phyloP scores from a whole-genome alignment of 2,329 filamentous ascomycete genomes.

The Huntiella savannae region DNA sequence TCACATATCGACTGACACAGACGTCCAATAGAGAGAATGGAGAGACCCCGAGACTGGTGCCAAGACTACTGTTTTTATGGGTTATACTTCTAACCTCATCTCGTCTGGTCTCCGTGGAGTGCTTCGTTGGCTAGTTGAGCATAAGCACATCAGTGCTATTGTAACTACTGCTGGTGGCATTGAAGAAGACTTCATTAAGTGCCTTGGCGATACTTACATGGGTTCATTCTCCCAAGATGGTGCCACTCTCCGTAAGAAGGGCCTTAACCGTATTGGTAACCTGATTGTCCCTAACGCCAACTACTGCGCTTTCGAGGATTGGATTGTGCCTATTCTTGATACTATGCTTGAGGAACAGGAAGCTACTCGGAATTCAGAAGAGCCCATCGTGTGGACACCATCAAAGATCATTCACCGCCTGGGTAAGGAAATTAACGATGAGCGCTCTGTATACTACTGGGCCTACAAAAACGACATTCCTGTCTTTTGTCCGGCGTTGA shows the following conservation, averaged over 20 bases:
- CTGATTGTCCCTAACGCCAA: constrained; percentile 91
- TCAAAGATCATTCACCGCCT: constrained; percentile 79
- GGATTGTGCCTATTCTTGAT: constrained; percentile 90
- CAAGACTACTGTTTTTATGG: constrained; percentile 83
- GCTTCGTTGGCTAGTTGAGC: constrained; percentile 78
- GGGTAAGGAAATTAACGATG: constrained; percentile 85
- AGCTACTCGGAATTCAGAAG: constrained; percentile 46
- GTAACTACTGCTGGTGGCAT: constrained; percentile 91
- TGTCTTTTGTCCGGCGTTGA: constrained; percentile 89
- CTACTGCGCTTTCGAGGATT: constrained; percentile 90
- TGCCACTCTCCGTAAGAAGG: constrained; percentile 59
- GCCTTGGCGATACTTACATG: constrained; percentile 82
- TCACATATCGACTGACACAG: background rate
- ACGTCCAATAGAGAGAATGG: constrained; percentile 44
- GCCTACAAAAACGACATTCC: constrained; percentile 93
- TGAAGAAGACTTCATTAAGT: constrained; percentile 98
- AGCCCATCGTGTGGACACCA: constrained; percentile 75
- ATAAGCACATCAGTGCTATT: constrained; percentile 79
- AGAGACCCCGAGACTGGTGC: constrained; percentile 59
- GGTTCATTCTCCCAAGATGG: constrained; percentile 66
- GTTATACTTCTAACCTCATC: constrained; percentile 94
- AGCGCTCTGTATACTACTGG: constrained; percentile 90
- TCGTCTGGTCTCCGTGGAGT: constrained; percentile 87
- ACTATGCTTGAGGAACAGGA: constrained; percentile 88
- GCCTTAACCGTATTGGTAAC: constrained; percentile 91